Percentiles rank a stretch among this genome's conserved stretches.
phyloP scores from a whole-genome alignment of 83 land plant genomes.

The Picea engelmannii region DNA sequence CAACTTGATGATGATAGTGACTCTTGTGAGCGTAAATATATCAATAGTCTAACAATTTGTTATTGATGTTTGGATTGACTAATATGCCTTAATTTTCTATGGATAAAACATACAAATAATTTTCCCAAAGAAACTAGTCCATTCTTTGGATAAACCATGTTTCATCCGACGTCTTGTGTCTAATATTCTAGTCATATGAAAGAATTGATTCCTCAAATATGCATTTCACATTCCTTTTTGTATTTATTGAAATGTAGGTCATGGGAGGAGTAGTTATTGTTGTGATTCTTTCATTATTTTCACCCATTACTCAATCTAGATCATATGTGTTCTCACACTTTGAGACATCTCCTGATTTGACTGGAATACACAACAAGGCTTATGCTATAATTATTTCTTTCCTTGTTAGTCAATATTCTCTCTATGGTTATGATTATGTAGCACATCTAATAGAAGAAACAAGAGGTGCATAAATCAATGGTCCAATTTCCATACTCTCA shows the following conservation, averaged over 20 bases:
- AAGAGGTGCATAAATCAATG: constrained; percentile 76
- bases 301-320: constrained; percentile 66
- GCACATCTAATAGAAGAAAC: constrained; percentile 95
- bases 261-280: constrained; percentile 76
- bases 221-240: neutral
- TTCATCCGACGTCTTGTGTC: no score
- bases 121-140: no score
- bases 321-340: constrained; percentile 80
- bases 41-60: no score
- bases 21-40: no score
- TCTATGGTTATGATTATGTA: constrained; percentile 89
- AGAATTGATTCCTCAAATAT: neutral
- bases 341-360: constrained; percentile 39
- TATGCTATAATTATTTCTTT: constrained; percentile 72
- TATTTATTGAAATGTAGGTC: constrained; percentile 43
- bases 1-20: no score
- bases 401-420: constrained; percentile 87
- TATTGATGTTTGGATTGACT: no score
- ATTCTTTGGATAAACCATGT: no score
- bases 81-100: no score
- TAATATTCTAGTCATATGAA: no score
- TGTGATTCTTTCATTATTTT: constrained; percentile 77
- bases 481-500: constrained; percentile 66
- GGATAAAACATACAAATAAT: no score
- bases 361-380: constrained; percentile 53